phyloP scores from a whole-genome alignment of 2,329 filamentous ascomycete genomes.

The Didymella exigua region DNA sequence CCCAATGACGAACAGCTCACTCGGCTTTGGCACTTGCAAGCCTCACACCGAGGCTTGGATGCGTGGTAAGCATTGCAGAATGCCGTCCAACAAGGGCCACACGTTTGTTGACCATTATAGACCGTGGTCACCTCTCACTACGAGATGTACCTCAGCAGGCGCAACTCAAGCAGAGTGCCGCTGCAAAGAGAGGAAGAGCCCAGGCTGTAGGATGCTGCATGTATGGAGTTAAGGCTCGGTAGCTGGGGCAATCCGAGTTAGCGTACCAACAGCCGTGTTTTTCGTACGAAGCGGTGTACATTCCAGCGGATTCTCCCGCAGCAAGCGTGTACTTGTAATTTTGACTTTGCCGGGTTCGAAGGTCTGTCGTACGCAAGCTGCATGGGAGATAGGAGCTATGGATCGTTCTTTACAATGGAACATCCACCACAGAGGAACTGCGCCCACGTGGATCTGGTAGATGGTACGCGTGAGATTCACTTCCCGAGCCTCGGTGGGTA shows the following conservation, averaged over 20 bases:
- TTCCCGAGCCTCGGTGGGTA: conserved; percentile 7
- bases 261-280: background rate
- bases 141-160: too few relatives aligned
- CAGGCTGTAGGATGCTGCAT: conserved; percentile 15
- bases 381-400: background rate
- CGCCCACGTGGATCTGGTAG: conserved; percentile 3
- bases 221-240: conserved; percentile 24
- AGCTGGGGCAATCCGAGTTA: background rate
- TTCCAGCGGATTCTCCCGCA: conserved; percentile 1
- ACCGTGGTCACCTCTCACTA: too few relatives aligned
- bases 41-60: background rate
- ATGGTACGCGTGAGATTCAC: background rate
- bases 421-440: background rate
- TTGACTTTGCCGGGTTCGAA: conserved; percentile 14
- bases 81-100: background rate
- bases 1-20: background rate
- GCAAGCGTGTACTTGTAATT: conserved; percentile 12
- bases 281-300: conserved; percentile 4
- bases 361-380: conserved; percentile 6
- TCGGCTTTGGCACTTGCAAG: background rate
- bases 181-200: conserved; percentile 14
- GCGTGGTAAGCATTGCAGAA: background rate
- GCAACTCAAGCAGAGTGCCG: conserved; percentile 15
- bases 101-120: conserved; percentile 1
- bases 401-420: background rate